These are phyloP conservation scores for Avena atlantica DNA, from an alignment of 176 grass and related monocot species.

Conservation along the genomic window DNA sequence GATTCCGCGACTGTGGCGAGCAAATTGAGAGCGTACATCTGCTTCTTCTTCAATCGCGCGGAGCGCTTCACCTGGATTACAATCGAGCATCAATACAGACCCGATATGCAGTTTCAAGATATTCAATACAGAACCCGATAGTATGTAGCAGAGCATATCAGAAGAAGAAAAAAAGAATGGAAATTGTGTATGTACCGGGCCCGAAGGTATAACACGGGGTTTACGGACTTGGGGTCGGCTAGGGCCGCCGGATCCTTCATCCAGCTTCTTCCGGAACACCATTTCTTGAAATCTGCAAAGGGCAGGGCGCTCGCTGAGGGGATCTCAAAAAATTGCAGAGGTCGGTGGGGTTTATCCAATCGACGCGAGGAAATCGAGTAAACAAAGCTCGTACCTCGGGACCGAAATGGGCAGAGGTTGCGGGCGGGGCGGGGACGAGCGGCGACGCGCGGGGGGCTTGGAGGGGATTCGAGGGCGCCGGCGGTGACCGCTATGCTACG, in stretches of 20 bases:
- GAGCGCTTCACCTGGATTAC: slow-evolving; percentile 66
- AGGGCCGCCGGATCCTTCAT: slow-evolving; percentile 45
- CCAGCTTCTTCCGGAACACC: slow-evolving; percentile 73
- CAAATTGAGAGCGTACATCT: slow-evolving; percentile 75
- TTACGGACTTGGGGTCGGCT: slow-evolving; percentile 39
- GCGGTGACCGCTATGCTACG: neutral
- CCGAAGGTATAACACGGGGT: slow-evolving; percentile 52
- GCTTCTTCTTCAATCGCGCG: slow-evolving; percentile 59
- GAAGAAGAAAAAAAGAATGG: neutral
- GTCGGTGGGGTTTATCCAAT: slow-evolving; percentile 36
- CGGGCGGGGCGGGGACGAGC: neutral
- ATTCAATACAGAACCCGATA: neutral
- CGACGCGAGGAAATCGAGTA: neutral
- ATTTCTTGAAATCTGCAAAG: slow-evolving; percentile 43
- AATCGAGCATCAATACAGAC: neutral
- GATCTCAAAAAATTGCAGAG: neutral
- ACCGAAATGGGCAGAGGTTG: neutral
- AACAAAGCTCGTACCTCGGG: neutral
- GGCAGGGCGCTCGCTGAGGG: slow-evolving; percentile 30
- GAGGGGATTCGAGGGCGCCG: neutral
- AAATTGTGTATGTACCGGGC: slow-evolving; percentile 51
- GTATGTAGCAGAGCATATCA: slow-evolving; percentile 10
- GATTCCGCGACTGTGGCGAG: slow-evolving; percentile 70
- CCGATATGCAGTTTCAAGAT: neutral
- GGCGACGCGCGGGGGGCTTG: neutral